Evolutionary conservation across 2,329 filamentous ascomycete species (phyloP).

Genomic region (Bipolaris victoriae): DNA sequence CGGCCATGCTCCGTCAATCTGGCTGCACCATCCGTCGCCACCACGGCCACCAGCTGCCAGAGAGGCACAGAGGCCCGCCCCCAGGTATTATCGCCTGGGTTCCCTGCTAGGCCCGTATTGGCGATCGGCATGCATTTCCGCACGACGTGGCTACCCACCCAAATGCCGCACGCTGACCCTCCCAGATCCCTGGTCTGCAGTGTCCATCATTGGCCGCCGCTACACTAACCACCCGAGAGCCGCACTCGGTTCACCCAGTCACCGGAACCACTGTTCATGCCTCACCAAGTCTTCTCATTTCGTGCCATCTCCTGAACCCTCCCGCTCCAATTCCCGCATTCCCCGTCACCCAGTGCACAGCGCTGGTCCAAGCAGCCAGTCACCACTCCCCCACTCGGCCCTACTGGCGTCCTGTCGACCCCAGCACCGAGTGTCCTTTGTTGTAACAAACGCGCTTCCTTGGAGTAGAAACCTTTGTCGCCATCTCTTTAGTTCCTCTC

Average conservation of each 20-base stretch:
- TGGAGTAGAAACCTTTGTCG: not conserved
- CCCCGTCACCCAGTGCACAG: conserved; percentile 7
- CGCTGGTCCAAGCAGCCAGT: not conserved
- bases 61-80: conserved; percentile 3
- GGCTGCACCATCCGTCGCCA: conserved; percentile 7
- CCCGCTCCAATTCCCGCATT: conserved; percentile 1
- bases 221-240: conserved; percentile 17
- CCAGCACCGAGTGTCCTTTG: not conserved
- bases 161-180: conserved; percentile 25
- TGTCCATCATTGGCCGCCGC: conserved; percentile 21
- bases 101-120: conserved; percentile 2
- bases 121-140: conserved; percentile 12
- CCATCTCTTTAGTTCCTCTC: too few relatives aligned
- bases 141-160: conserved; percentile 22
- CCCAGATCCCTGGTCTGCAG: conserved; percentile 5
- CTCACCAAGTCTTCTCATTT: conserved; percentile 2
- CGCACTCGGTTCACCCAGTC: conserved; percentile 13
- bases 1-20: conserved; percentile 10
- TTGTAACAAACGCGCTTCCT: not conserved
- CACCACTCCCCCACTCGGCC: not conserved
- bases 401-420: not conserved
- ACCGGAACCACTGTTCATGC: conserved; percentile 16
- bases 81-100: conserved; percentile 2
- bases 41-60: not conserved
- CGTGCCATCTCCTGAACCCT: conserved; percentile 7